Evolutionary conservation across 371 early-diverging fungal species (phyloP), one percentile per base, ranked within the genome.

Genomic region (Zychaea mexicana): DNA sequence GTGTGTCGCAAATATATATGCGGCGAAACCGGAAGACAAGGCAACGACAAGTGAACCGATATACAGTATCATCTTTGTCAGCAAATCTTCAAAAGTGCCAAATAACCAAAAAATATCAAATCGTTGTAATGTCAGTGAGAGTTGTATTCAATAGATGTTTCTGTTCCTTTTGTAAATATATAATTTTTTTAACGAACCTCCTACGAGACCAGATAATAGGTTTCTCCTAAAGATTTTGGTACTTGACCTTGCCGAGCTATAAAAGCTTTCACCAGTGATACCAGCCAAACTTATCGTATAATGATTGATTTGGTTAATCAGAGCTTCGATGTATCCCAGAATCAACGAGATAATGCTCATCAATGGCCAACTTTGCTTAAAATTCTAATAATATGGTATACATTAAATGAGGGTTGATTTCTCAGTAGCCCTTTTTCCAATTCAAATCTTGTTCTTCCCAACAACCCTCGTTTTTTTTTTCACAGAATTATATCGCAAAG

Each of bases 141-240:
- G n/a, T n/a, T n/a, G n/a, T n/a, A n/a, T n/a, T n/a, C n/a, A n/a
- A n/a, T n/a, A n/a, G n/a, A 61, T 52, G 21, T 36, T 36, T 36
- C 2, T 10, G 0, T 10, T 36, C 2, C 36, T 27, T 17, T 7
- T n/a, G n/a, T 24, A 38, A 53, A 63, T 9, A 19, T 60, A 72
- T 55, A 30, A 56, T 2, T 39, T 13, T 13, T 39, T 42, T n/a
- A 56, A 60, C 60, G 30, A 30, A 87, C 87, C 85, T 61, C 82
- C 83, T 27, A 89, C 69, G 0, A 91, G 66, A 0, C 92, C 92
- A 60, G 87, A 77, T 6, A 92, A 62, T 26, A 92, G 75, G 62
- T 92, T 92, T 22, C 92, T 71, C 36, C 90, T 80, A 68, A 93
- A 92, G 27, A 92, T 79, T 59, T 88, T 87, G 46, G 91, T 89